phyloP scores from a whole-genome alignment of 2,329 filamentous ascomycete species.

The Orbilia blumenaviensis region DNA sequence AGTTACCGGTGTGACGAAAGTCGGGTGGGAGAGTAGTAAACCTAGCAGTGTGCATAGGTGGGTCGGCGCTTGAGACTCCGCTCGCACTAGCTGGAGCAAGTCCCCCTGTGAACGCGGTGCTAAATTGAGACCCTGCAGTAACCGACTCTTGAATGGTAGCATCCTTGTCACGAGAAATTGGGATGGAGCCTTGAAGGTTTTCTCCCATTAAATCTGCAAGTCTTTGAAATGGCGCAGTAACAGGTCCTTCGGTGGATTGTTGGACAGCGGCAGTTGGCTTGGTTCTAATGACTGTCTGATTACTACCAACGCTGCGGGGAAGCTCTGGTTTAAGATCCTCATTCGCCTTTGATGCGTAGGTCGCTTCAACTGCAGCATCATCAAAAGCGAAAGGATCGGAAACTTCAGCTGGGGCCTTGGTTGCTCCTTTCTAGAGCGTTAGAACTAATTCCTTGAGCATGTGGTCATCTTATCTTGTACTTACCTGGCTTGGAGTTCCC shows the following conservation, averaged over 20 bases:
- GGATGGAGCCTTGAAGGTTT: not conserved
- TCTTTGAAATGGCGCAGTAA: not conserved
- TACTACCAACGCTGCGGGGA: not conserved
- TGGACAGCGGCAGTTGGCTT: not conserved
- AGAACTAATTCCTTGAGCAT: not conserved
- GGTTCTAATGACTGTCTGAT: conserved; percentile 10
- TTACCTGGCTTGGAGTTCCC: not conserved
- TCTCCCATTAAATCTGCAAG: not conserved
- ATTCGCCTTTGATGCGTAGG: not conserved
- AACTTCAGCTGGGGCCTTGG: not conserved
- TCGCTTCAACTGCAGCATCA: not conserved
- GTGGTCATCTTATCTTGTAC: not conserved
- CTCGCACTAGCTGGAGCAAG: not conserved
- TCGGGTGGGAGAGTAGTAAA: conserved; percentile 3
- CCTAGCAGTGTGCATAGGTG: not conserved
- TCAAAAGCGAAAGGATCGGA: conserved; percentile 4
- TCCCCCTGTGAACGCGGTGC: not conserved
- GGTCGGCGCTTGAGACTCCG: not conserved
- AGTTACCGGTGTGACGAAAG: conserved; percentile 34
- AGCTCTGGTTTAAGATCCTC: no score
- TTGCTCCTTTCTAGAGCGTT: not conserved
- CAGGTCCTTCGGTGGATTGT: not conserved
- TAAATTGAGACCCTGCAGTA: not conserved
- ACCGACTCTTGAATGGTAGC: not conserved
- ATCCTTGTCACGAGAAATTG: not conserved